Evolutionary conservation across 1,139 yeast genomes (phyloP), one percentile per base, ranked within the genome.

Genomic region (Kazachstania sp.): DNA sequence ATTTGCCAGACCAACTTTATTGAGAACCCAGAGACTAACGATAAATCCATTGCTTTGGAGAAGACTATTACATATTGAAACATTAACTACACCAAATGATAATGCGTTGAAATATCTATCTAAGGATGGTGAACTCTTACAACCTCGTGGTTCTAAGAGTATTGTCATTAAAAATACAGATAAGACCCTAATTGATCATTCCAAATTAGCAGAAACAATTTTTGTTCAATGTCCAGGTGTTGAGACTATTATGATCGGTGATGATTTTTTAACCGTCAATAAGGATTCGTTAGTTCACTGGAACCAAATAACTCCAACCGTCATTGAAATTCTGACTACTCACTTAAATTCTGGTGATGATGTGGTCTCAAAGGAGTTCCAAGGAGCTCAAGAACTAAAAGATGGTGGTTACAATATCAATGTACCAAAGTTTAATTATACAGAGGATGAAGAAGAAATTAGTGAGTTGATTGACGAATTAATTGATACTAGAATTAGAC

Each of bases 401-500:
- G 67, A 60, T 19, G 66, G 62, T 13, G 58, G 65, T 4, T 56
- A 60, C 44, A 56, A 66, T 39, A 60, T 63, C 20, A 53, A 57
- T 38, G 40, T 55, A 29, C 64, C 64, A 2, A 56, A 62, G 42
- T 62, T 61, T 42, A 60, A 60, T 35, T 54, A 63, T 41, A 55
- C 60, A 20, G 74, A 70, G 42, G 74, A 71, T 39, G 74, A 71
- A 46, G 67, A 68, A 50, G 75, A 72, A 64, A 79, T 90, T 2
- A 88, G 92, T 45, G 78, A 85, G n/a, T 84, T 92, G 86, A 88
- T 92, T 59, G 88, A 90, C 60, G 99, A 92, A 65, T 74, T 92
- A 46, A 84, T 92, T 49, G 90, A 86, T 59, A 92, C 99, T 4
- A 78, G 97, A 59, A 90, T 92, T 51, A 78, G 97, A 58, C 98